These are phyloP conservation scores for Ascochyta koolunga DNA, from an alignment of 2,329 filamentous ascomycete species.

Conservation along the genomic window DNA sequence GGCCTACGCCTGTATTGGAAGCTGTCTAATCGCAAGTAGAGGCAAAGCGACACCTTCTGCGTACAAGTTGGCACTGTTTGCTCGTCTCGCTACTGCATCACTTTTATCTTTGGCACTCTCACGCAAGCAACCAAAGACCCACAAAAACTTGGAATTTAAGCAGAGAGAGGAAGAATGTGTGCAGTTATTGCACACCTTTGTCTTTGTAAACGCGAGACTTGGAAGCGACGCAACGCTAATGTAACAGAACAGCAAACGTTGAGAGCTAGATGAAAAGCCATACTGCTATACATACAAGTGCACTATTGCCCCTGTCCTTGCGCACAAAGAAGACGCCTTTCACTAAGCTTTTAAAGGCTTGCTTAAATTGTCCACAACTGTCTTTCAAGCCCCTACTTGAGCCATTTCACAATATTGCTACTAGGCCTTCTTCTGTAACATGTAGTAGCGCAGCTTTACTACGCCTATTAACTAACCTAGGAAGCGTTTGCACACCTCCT, in stretches of 20 bases:
- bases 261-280: not conserved
- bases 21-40: no score
- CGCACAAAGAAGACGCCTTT: no score
- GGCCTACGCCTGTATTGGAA: no score
- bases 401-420: not conserved
- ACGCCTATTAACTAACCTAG: constrained; percentile 5
- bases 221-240: not conserved
- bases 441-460: constrained; percentile 20
- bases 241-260: not conserved
- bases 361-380: not conserved
- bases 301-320: not conserved
- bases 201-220: not conserved
- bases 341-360: not conserved
- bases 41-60: no score
- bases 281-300: not conserved
- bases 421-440: constrained; percentile 10
- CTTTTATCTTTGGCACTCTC: no score
- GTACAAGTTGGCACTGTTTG: no score
- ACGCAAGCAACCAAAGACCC: no score
- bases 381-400: not conserved
- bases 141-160: no score
- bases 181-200: no score
- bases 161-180: no score
- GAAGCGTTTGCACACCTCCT: constrained; percentile 21
- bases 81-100: no score